Conservation (phyloP, 495 filamentous ascomycete genomes). For the Trichoderma erinaceum region DNA sequence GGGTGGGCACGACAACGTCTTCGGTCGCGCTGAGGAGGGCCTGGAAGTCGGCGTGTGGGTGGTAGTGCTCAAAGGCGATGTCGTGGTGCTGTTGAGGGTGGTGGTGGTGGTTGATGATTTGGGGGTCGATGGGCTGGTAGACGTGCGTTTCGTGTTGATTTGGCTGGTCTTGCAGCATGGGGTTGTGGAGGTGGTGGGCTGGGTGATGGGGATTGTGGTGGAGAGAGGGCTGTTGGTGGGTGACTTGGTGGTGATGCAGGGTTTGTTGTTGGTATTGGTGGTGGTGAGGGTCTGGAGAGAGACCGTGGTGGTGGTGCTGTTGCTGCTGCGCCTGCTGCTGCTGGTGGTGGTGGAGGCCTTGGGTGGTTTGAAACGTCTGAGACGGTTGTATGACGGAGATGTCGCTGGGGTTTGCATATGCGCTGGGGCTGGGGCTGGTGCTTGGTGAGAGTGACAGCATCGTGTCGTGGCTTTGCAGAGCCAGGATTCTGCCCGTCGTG, state of each 20-base stretch:
- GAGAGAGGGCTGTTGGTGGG: neutral
- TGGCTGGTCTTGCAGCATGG: slow-evolving; percentile 24
- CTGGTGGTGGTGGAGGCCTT: neutral
- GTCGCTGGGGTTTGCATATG: slow-evolving; percentile 32
- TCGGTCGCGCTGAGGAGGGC: slow-evolving; percentile 36
- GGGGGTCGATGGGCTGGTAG: slow-evolving; percentile 47
- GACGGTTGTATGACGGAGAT: slow-evolving; percentile 28
- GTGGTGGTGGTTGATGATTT: slow-evolving; percentile 40
- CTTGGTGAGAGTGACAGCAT: slow-evolving; percentile 24
- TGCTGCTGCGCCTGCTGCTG: slow-evolving; percentile 14
- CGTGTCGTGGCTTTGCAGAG: slow-evolving; percentile 26
- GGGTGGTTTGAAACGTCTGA: slow-evolving; percentile 6
- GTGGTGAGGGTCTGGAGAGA: slow-evolving; percentile 23
- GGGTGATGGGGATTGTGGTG: slow-evolving; percentile 20
- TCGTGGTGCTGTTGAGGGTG: slow-evolving; percentile 21
- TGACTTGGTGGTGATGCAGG: slow-evolving; percentile 9
- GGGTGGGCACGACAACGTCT: slow-evolving; percentile 16
- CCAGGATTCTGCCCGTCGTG: slow-evolving; percentile 22
- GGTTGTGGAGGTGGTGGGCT: slow-evolving; percentile 26
- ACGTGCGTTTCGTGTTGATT: slow-evolving; percentile 28
- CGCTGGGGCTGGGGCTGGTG: slow-evolving; percentile 19
- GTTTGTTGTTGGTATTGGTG: slow-evolving; percentile 29
- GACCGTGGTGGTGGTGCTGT: slow-evolving; percentile 18
- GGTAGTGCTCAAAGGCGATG: slow-evolving; percentile 19
- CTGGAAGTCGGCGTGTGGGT: slow-evolving; percentile 29